Evolutionary conservation across 202 grass and related monocot species (phyloP), one percentile per base, ranked within the genome.

Genomic region (Digitaria exilis): DNA sequence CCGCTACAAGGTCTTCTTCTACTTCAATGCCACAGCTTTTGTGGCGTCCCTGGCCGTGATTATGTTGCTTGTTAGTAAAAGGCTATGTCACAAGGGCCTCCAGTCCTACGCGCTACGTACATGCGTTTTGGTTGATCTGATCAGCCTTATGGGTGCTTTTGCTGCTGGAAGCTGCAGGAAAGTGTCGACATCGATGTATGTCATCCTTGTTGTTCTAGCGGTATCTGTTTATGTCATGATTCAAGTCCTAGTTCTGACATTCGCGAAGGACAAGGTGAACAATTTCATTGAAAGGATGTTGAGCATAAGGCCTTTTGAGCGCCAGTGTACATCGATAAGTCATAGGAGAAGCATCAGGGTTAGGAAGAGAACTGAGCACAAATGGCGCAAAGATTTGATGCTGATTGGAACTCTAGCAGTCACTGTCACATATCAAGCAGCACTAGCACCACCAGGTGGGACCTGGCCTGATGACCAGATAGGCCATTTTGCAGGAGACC

Each of bases 101-200:
- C 44, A 80, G 42, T 71, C 79, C 72, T 80, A 79, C 29, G 83
- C 90, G 0, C 49, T 94, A 49, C 68, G 50, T 39, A 49, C 67
- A 10, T 89, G 84, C 2, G 80, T 92, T 28, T 68, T 92, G 35
- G 54, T 77, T 35, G 87, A 88, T 80, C 73, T 94, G 74, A 76
- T 92, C 78, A 89, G 89, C 35, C 88, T 94, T 68, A 85, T 94
- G 89, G 87, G 73, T 63, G 92, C 89, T 85, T 94, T 89, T 62
- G 87, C 84, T 34, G 68, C 66, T 34, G 89, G 89, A 78, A 89
- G 89, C 87, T 91, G 79, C 54, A 86, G 87, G 31, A 73, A 68
- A 71, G 73, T 79, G 10, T 65, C 54, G 0, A 73, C 76, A 10
- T 89, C 87, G 4, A 22, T 86, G 5, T 88, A 93, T 6, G 79